Percentiles rank a stretch among this genome's conserved stretches.
Conservation (phyloP, 169 alveolate genomes). For the Plasmodium vivax region DNA sequence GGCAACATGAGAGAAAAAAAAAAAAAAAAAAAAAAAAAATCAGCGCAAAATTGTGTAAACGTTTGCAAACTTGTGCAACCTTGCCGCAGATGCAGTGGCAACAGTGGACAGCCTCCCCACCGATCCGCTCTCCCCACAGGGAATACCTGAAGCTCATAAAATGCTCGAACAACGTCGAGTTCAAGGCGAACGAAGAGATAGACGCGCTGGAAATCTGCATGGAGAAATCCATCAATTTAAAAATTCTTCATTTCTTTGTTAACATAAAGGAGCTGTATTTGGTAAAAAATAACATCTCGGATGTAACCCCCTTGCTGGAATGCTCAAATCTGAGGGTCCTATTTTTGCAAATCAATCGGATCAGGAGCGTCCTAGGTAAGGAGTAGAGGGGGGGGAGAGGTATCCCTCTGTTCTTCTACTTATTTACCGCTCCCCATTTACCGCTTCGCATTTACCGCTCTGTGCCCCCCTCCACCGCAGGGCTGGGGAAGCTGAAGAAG, state of each 20-base stretch:
- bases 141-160: constrained; percentile 10
- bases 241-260: constrained; percentile 19
- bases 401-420: not conserved
- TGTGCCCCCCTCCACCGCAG: not conserved
- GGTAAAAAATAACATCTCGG: constrained; percentile 52
- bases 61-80: not conserved
- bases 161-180: constrained; percentile 52
- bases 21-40: not conserved
- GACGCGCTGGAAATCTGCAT: constrained; percentile 51
- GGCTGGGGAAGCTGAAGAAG: constrained; percentile 25
- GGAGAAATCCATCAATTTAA: constrained; percentile 57
- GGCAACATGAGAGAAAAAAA: not conserved
- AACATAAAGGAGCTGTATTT: constrained; percentile 53
- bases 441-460: not conserved
- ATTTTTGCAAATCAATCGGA: constrained; percentile 51
- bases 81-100: not conserved
- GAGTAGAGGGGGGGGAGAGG: not conserved
- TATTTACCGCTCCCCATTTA: not conserved
- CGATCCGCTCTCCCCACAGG: not conserved
- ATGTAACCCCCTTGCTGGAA: constrained; percentile 50
- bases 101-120: not conserved
- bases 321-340: constrained; percentile 22
- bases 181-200: constrained; percentile 53
- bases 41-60: too few species aligned
- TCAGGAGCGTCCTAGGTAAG: constrained; percentile 49